Percentiles rank a stretch among this genome's conserved stretches.
phyloP scores from a whole-genome alignment of 78 protist species.

The Planoprotostelium fungivorum region DNA sequence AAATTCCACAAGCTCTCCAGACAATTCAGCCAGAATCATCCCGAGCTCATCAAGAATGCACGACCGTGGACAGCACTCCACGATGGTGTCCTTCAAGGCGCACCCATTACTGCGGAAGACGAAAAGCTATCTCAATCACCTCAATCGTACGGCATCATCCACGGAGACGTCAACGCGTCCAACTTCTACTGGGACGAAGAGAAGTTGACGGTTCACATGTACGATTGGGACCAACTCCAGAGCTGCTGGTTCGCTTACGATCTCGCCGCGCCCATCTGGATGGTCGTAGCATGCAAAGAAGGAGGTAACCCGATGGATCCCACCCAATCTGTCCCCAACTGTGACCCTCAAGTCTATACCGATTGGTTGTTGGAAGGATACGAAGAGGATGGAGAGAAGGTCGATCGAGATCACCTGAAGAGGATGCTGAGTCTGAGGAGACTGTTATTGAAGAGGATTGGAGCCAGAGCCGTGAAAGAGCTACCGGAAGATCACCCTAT shows the following conservation, averaged over 20 bases:
- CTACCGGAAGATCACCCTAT: slow-evolving; percentile 13
- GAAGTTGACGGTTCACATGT: slow-evolving; percentile 9
- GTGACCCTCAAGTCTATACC: slow-evolving; percentile 8
- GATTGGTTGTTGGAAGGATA: slow-evolving; percentile 39
- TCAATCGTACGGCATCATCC: slow-evolving; percentile 31
- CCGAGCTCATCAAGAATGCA: slow-evolving; percentile 6
- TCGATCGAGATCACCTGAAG: slow-evolving; percentile 21
- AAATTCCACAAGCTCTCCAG: slow-evolving; percentile 28
- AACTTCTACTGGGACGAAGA: slow-evolving; percentile 32
- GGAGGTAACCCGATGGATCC: slow-evolving; percentile 5
- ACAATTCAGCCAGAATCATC: slow-evolving; percentile 8
- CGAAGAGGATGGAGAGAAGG: slow-evolving; percentile 26
- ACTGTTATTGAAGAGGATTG: slow-evolving; percentile 45
- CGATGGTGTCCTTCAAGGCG: slow-evolving; percentile 19
- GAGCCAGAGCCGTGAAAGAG: slow-evolving; percentile 36
- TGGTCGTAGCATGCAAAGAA: slow-evolving; percentile 10
- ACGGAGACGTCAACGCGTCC: slow-evolving; percentile 64
- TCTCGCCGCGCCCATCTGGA: slow-evolving; percentile 50
- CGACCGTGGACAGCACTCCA: slow-evolving; percentile 46
- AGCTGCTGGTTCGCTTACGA: slow-evolving; percentile 38
- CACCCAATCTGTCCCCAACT: slow-evolving; percentile 18
- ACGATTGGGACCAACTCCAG: slow-evolving; percentile 70
- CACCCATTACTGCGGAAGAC: slow-evolving; percentile 11
- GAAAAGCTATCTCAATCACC: background rate
- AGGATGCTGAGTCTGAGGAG: slow-evolving; percentile 55